Percentiles rank a stretch among this genome's conserved stretches.
Evolutionary conservation across 1,284 basidiomycete genomes (phyloP).

Genomic region (Tetrapyrgos nigripes): DNA sequence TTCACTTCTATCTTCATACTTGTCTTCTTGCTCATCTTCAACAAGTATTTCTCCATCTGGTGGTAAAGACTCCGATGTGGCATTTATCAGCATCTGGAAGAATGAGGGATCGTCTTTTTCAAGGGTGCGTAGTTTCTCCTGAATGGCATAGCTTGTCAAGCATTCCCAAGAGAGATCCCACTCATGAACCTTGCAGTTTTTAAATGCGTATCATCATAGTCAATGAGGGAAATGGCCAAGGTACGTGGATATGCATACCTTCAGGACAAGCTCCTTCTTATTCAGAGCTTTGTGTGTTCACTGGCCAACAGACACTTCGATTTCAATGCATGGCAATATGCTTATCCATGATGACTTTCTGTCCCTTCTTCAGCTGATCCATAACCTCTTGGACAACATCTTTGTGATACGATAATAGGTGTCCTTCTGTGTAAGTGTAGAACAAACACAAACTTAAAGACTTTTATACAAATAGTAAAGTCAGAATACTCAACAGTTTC

Average conservation of each 20-base stretch:
- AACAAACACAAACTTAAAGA: too few relatives aligned
- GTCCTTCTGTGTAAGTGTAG: too few relatives aligned
- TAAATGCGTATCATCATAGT: constrained; percentile 24
- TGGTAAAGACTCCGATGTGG: neutral
- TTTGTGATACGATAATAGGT: too few relatives aligned
- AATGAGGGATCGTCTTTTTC: constrained; percentile 25
- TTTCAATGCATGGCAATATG: constrained; percentile 20
- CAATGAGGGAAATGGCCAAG: neutral
- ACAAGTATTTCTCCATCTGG: constrained; percentile 16
- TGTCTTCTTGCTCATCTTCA: constrained; percentile 10
- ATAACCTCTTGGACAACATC: constrained; percentile 29
- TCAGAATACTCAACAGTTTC: too few relatives aligned
- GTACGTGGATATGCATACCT: constrained; percentile 17
- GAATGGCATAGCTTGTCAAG: constrained; percentile 27
- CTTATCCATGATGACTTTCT: constrained; percentile 18
- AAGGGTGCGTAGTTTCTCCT: constrained; percentile 25
- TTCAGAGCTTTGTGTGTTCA: constrained; percentile 26
- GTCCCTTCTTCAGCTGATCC: constrained; percentile 13
- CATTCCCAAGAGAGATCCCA: constrained; percentile 36
- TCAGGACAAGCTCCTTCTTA: constrained; percentile 27
- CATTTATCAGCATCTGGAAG: constrained; percentile 24
- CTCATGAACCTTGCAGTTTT: constrained; percentile 25
- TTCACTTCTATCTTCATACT: constrained; percentile 22
- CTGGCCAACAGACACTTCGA: constrained; percentile 29
- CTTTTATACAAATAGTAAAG: too few relatives aligned